Conservation (phyloP, 2,329 filamentous ascomycete species). For the Pestalotiopsis sp. region DNA sequence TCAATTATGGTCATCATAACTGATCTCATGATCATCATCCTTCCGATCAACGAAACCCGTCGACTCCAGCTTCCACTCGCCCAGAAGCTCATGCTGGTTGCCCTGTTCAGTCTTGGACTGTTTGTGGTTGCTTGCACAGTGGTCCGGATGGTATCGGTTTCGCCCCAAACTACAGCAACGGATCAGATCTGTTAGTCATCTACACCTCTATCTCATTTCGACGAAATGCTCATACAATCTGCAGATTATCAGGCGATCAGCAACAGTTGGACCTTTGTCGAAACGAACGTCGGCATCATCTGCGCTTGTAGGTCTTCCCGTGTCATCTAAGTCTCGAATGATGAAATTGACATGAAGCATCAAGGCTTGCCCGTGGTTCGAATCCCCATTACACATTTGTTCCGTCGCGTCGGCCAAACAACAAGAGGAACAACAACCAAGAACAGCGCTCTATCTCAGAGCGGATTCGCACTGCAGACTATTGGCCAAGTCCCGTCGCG, state of each 20-base stretch:
- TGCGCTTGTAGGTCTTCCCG: conserved; percentile 18
- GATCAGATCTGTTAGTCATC: conserved; percentile 5
- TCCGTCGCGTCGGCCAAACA: not conserved
- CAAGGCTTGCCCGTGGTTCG: not conserved
- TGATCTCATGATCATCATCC: conserved; percentile 20
- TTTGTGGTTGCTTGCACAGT: conserved; percentile 7
- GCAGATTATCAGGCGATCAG: conserved; percentile 21
- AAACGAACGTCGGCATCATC: conserved; percentile 20
- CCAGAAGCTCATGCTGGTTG: not conserved
- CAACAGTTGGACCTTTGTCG: conserved; percentile 22
- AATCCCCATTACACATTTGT: not conserved
- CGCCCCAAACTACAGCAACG: conserved; percentile 7
- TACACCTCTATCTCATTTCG: not conserved
- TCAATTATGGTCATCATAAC: conserved; percentile 19
- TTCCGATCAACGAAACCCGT: conserved; percentile 19
- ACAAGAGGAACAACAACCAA: not conserved
- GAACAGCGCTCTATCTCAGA: not conserved
- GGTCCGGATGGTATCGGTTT: conserved; percentile 5
- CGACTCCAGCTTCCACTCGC: conserved; percentile 15
- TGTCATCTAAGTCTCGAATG: not conserved
- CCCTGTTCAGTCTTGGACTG: conserved; percentile 7
- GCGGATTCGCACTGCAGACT: not conserved
- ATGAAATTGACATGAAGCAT: not conserved
- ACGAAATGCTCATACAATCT: not conserved
- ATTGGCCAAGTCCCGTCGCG: not conserved